These are phyloP conservation scores for Prunus mongolica DNA, from an alignment of 306 rosid genomes.

Conservation along the genomic window DNA sequence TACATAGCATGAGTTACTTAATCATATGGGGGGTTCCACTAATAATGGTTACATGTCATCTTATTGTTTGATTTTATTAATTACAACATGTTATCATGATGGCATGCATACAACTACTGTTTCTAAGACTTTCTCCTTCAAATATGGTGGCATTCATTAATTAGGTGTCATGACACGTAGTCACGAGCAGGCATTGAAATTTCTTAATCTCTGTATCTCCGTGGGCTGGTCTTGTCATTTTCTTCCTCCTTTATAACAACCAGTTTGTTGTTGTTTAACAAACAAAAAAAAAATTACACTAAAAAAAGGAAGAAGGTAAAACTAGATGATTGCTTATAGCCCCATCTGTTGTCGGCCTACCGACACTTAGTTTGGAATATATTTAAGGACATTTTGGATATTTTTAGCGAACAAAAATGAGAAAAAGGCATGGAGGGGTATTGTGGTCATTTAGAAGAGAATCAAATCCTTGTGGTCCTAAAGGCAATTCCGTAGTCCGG, in stretches of 20 bases:
- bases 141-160: background rate
- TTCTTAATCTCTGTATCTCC: conserved; percentile 38
- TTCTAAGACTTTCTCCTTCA: background rate
- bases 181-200: conserved; percentile 21
- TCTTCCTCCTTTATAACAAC: conserved; percentile 22
- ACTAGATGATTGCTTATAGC: conserved; percentile 12
- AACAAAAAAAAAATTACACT: background rate
- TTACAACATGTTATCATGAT: background rate
- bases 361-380: conserved; percentile 53
- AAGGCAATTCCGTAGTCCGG: conserved; percentile 52
- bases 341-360: conserved; percentile 51
- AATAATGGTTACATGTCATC: background rate
- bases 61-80: background rate
- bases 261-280: conserved; percentile 24
- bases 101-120: background rate
- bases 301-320: conserved; percentile 2
- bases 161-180: background rate
- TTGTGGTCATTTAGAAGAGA: conserved; percentile 24
- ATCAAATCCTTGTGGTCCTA: conserved; percentile 45
- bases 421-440: conserved; percentile 18
- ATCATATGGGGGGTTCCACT: background rate
- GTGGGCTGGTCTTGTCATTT: conserved; percentile 39
- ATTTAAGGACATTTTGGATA: conserved; percentile 39
- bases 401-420: background rate
- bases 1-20: background rate